Percentiles rank a stretch among this genome's conserved stretches.
phyloP scores from a whole-genome alignment of 768 basidiomycete species.

The Pilatotrama ljubarskyi region DNA sequence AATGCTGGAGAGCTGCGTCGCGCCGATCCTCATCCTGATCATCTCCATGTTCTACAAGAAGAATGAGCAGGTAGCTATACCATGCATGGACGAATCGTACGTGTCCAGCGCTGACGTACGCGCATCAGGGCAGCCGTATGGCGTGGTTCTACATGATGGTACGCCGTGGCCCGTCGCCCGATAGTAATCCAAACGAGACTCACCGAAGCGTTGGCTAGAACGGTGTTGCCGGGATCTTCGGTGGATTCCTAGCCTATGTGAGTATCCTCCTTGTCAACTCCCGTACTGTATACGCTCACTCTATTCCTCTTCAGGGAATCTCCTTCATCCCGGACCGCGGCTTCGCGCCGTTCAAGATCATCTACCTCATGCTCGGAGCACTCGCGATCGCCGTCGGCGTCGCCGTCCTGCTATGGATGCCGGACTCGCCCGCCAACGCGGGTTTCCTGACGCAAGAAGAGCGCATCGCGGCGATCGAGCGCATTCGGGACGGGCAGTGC shows the following conservation, averaged over 20 bases:
- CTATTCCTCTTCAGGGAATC: constrained; percentile 11
- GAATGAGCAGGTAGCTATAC: constrained; percentile 50
- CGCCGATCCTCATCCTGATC: constrained; percentile 61
- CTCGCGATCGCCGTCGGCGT: constrained; percentile 60
- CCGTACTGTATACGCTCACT: background rate
- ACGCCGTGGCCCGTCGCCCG: background rate
- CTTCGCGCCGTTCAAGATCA: constrained; percentile 56
- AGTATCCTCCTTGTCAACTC: background rate
- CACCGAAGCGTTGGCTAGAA: no score
- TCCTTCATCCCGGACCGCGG: constrained; percentile 30
- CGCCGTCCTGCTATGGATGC: constrained; percentile 58
- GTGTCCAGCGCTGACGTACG: background rate
- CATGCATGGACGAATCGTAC: no score
- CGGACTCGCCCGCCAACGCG: constrained; percentile 66
- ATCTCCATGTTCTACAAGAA: constrained; percentile 73
- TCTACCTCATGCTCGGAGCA: constrained; percentile 60
- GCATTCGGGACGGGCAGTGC: constrained; percentile 64
- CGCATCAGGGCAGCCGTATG: constrained; percentile 51
- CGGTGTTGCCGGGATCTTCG: constrained; percentile 40
- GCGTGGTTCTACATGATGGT: constrained; percentile 72
- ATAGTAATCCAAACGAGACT: background rate
- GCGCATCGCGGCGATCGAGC: constrained; percentile 60
- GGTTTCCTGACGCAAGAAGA: constrained; percentile 57
- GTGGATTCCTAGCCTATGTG: constrained; percentile 64
- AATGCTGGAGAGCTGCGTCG: constrained; percentile 68